These are phyloP conservation scores for Penicillium macrosclerotiorum DNA, from an alignment of 495 filamentous ascomycete species.

Conservation along the genomic window DNA sequence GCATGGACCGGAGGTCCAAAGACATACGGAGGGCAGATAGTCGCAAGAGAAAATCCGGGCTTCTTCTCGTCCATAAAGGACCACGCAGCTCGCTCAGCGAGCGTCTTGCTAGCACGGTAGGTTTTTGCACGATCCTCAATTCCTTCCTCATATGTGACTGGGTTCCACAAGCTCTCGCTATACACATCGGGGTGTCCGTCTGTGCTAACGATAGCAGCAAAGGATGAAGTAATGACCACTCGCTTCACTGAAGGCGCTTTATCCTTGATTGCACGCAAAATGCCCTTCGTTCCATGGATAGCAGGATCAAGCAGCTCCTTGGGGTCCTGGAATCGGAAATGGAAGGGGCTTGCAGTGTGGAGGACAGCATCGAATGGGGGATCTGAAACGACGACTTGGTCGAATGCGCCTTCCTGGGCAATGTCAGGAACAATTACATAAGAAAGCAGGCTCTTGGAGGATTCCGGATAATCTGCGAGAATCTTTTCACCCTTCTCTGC, in stretches of 20 bases:
- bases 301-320: constrained; percentile 9
- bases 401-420: background rate
- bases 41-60: no score
- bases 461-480: background rate
- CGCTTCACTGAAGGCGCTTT: background rate
- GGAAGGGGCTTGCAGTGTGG: constrained; percentile 10
- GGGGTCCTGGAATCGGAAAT: background rate
- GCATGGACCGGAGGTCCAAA: no score
- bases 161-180: constrained; percentile 1
- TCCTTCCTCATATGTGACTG: no score
- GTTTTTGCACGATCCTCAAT: no score
- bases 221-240: constrained; percentile 12
- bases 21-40: no score
- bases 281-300: constrained; percentile 1
- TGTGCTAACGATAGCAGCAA: constrained; percentile 2
- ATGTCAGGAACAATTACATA: background rate
- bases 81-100: no score
- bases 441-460: background rate
- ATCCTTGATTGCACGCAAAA: background rate
- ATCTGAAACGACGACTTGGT: background rate
- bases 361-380: constrained; percentile 1
- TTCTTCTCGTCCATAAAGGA: no score
- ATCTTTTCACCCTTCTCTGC: background rate
- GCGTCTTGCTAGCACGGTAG: no score
- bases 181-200: background rate